A percentile compares a stretch with the other conserved stretches of the same genome.
phyloP scores from a whole-genome alignment of 148 eudicot species.

The Chenopodium formosanum region DNA sequence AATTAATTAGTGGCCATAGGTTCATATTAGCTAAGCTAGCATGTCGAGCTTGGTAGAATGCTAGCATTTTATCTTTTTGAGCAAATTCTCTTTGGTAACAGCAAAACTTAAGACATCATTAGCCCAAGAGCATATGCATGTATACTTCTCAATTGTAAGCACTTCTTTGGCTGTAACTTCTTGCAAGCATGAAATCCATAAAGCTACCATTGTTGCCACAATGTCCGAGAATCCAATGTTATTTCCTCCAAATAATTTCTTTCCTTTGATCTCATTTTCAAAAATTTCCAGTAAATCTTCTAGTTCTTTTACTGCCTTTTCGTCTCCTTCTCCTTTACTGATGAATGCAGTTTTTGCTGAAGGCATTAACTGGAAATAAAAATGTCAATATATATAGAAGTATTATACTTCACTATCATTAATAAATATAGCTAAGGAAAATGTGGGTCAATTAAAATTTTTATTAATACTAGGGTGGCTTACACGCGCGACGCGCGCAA shows the following conservation, averaged over 20 bases:
- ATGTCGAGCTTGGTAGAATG: conserved; percentile 2
- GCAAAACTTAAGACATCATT: conserved; percentile 2
- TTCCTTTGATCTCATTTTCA: conserved; percentile 30
- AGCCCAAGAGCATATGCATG: conserved; percentile 19
- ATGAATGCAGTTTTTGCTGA: too few relatives aligned
- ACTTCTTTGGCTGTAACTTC: conserved; percentile 1
- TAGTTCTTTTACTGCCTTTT: conserved; percentile 21
- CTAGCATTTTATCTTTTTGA: conserved; percentile 1
- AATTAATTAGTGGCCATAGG: neutral
- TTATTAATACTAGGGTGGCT: too few relatives aligned
- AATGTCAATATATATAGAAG: too few relatives aligned
- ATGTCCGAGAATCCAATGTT: conserved; percentile 30
- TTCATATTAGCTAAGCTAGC: neutral
- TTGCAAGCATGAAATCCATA: conserved; percentile 26
- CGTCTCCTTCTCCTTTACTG: neutral
- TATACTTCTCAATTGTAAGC: neutral
- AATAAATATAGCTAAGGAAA: too few relatives aligned
- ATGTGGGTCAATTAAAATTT: too few relatives aligned
- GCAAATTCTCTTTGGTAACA: conserved; percentile 14
- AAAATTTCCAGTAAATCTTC: conserved; percentile 5
- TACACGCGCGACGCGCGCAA: too few relatives aligned
- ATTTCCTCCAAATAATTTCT: conserved; percentile 26
- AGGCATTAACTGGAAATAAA: too few relatives aligned
- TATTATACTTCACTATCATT: too few relatives aligned
- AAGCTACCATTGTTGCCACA: conserved; percentile 13